These are phyloP conservation scores for Mortierella sp. DNA, from an alignment of 371 early-diverging fungal species.

Conservation along the genomic window DNA sequence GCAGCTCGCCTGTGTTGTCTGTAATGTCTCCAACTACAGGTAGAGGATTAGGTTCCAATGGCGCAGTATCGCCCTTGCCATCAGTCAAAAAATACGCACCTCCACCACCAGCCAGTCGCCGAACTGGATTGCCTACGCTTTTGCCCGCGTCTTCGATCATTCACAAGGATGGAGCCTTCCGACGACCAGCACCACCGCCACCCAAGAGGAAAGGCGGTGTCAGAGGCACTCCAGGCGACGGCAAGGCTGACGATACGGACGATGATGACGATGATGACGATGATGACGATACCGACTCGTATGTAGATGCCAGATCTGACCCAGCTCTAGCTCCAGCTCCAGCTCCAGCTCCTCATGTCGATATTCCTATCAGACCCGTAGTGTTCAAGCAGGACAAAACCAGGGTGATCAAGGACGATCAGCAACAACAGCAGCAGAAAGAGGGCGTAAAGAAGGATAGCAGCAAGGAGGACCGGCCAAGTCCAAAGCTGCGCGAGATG, in stretches of 20 bases:
- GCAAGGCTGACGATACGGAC: slow-evolving; percentile 20
- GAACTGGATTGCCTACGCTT: slow-evolving; percentile 13
- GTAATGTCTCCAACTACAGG: background rate
- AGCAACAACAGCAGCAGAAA: background rate
- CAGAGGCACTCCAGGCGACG: background rate
- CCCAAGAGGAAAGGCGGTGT: slow-evolving; percentile 17
- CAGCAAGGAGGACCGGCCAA: background rate
- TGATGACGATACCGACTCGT: slow-evolving; percentile 8
- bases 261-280: slow-evolving; percentile 37
- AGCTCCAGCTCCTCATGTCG: background rate
- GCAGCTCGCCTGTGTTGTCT: background rate
- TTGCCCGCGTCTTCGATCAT: slow-evolving; percentile 32
- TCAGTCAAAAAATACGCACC: slow-evolving; percentile 21
- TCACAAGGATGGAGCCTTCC: slow-evolving; percentile 22
- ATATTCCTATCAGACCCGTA: background rate
- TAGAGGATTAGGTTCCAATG: background rate
- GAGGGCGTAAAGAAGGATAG: background rate
- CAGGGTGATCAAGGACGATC: background rate
- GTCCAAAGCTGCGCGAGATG: background rate
- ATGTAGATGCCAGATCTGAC: background rate
- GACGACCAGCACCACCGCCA: slow-evolving; percentile 47
- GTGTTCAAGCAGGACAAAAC: slow-evolving; percentile 1
- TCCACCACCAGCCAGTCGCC: slow-evolving; percentile 37
- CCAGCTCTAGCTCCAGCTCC: background rate
- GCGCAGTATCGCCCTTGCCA: background rate